Evolutionary conservation across 1,139 yeast genomes (phyloP).

Genomic region (Debaryomyces psychrophilus): DNA sequence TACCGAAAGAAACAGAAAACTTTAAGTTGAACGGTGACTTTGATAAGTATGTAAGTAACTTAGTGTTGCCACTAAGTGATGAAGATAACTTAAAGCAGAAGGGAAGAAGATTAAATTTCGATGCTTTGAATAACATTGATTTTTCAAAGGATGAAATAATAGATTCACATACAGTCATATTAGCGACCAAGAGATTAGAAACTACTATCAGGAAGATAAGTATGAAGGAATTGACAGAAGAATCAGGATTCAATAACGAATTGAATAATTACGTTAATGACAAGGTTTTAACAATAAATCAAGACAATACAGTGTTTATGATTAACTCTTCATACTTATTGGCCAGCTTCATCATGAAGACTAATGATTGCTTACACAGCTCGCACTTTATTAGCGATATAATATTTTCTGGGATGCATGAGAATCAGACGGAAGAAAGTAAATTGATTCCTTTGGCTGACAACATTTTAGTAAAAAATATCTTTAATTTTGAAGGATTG

Average conservation of each 20-base stretch:
- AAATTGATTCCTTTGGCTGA: constrained; percentile 17
- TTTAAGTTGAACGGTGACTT: constrained; percentile 19
- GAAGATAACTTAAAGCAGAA: constrained; percentile 15
- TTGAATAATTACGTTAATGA: constrained; percentile 12
- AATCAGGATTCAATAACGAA: constrained; percentile 10
- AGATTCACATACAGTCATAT: constrained; percentile 24
- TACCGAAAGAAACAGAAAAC: constrained; percentile 18
- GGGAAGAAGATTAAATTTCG: constrained; percentile 15
- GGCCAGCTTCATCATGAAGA: constrained; percentile 27
- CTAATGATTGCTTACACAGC: constrained; percentile 24
- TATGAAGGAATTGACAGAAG: constrained; percentile 18
- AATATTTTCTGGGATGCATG: constrained; percentile 12
- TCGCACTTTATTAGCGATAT: constrained; percentile 16
- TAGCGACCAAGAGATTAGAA: constrained; percentile 31
- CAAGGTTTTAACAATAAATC: constrained; percentile 13
- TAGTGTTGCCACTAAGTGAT: constrained; percentile 21
- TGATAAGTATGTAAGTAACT: constrained; percentile 16
- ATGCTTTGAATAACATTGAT: constrained; percentile 14
- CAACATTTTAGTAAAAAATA: constrained; percentile 21
- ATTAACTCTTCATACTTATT: constrained; percentile 35
- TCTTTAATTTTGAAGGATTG: constrained; percentile 23
- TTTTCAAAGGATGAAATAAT: constrained; percentile 1
- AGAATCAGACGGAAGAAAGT: not conserved
- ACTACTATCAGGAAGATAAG: constrained; percentile 30
- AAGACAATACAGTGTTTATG: constrained; percentile 24